These are phyloP conservation scores for Suillus tomentosus DNA, from an alignment of 768 basidiomycete species.

Conservation along the genomic window DNA sequence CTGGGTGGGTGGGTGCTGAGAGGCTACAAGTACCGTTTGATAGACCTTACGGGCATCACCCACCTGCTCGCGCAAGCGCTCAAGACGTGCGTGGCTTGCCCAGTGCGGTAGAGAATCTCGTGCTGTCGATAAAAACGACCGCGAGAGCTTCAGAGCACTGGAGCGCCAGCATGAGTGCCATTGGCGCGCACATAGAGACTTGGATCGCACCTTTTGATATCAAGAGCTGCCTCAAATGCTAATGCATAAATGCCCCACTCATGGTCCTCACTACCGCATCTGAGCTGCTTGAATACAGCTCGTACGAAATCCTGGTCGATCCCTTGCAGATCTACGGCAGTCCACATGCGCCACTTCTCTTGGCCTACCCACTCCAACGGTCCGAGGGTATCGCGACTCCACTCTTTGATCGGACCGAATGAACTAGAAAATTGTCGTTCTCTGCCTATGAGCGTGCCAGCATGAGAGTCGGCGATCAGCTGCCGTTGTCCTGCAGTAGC, in stretches of 20 bases:
- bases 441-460: constrained; percentile 67
- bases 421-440: constrained; percentile 61
- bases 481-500: constrained; percentile 28
- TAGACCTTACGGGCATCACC: constrained; percentile 81
- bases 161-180: constrained; percentile 13
- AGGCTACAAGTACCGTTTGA: constrained; percentile 59
- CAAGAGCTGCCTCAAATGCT: constrained; percentile 65
- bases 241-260: constrained; percentile 69
- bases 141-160: constrained; percentile 74
- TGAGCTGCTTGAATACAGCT: constrained; percentile 59
- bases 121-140: constrained; percentile 54
- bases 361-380: constrained; percentile 52
- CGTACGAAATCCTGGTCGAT: constrained; percentile 54
- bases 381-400: constrained; percentile 55
- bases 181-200: constrained; percentile 3
- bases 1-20: constrained; percentile 38
- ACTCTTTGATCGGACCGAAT: constrained; percentile 70
- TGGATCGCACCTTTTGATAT: constrained; percentile 53
- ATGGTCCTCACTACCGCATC: constrained; percentile 47
- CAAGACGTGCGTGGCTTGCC: constrained; percentile 77
- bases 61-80: constrained; percentile 60
- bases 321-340: constrained; percentile 47
- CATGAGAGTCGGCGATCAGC: constrained; percentile 58
- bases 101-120: constrained; percentile 65
- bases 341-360: constrained; percentile 45